phyloP scores from a whole-genome alignment of 306 rosid genomes.

The Vigna hirtella region DNA sequence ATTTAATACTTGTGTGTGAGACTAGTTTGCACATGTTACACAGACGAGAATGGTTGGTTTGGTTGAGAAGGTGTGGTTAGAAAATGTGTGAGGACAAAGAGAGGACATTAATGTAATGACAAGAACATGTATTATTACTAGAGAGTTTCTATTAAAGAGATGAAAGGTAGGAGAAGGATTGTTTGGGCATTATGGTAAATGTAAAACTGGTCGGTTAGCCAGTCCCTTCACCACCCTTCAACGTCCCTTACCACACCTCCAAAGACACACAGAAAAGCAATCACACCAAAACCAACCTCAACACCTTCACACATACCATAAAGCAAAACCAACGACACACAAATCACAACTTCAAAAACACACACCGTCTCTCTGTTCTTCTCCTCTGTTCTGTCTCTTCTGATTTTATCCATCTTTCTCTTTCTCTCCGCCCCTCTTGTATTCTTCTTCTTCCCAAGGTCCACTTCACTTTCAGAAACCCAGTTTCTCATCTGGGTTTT shows the following conservation, averaged over 20 bases:
- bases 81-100: neutral
- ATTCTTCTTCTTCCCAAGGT: constrained; percentile 9
- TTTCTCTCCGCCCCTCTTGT: neutral
- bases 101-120: constrained; percentile 44
- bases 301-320: neutral
- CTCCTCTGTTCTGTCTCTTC: neutral
- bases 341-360: constrained; percentile 5
- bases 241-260: constrained; percentile 77
- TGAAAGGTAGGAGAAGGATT: constrained; percentile 51
- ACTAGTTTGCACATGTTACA: constrained; percentile 1
- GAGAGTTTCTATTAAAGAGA: constrained; percentile 41
- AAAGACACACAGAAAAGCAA: constrained; percentile 41
- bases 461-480: constrained; percentile 26
- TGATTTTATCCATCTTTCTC: constrained; percentile 30
- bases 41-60: neutral
- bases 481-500: constrained; percentile 52
- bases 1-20: neutral
- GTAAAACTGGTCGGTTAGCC: constrained; percentile 59
- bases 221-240: constrained; percentile 68
- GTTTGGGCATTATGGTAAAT: constrained; percentile 45
- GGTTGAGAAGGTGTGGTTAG: neutral
- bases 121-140: constrained; percentile 31
- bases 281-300: constrained; percentile 40
- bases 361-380: constrained; percentile 42
- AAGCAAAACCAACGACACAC: constrained; percentile 50